A percentile compares a stretch with the other conserved stretches of the same genome.
phyloP scores from a whole-genome alignment of 108 stramenopile species.

The Cyclostephanos invisitatus region DNA sequence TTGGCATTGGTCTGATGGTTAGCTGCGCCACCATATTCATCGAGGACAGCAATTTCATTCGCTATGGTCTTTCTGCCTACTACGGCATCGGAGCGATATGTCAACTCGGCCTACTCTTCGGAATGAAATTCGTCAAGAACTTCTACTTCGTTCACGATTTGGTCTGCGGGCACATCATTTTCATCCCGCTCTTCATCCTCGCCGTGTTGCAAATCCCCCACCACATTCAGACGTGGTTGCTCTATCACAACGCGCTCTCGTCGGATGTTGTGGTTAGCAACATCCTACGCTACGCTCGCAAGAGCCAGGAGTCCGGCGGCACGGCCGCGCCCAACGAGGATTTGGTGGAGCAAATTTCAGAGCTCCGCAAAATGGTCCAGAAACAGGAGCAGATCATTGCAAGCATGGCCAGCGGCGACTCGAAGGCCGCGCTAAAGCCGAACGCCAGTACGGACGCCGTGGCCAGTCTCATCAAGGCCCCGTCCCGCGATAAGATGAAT shows the following conservation, averaged over 20 bases:
- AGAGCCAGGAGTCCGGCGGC: conserved; percentile 87
- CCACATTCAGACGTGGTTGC: conserved; percentile 94
- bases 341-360: conserved; percentile 84
- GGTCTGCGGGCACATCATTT: conserved; percentile 92
- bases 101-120: conserved; percentile 77
- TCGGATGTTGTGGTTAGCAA: conserved; percentile 95
- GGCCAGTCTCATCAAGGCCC: conserved; percentile 36
- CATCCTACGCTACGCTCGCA: conserved; percentile 92
- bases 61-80: conserved; percentile 89
- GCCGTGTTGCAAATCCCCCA: conserved; percentile 86
- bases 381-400: conserved; percentile 82
- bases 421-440: conserved; percentile 16
- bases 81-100: conserved; percentile 84
- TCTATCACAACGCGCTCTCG: conserved; percentile 97
- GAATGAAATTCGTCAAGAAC: conserved; percentile 81
- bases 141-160: conserved; percentile 93
- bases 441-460: conserved; percentile 57
- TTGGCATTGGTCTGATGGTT: conserved; percentile 68
- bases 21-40: conserved; percentile 69
- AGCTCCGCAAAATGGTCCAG: conserved; percentile 83
- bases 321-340: conserved; percentile 68
- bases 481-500: conserved; percentile 31
- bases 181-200: conserved; percentile 86
- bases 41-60: conserved; percentile 84
- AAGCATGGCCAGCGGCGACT: conserved; percentile 45